Conservation (phyloP, 129 eudicot genomes). For the Helianthus annuus region HanXRQr2.0-SUNRISE NC_035449.2:40576741-40577240, state of each 20-base stretch:
- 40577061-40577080: constrained; percentile 61
- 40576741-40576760: too few species aligned
- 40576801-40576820: too few species aligned
- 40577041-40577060: constrained; percentile 81
- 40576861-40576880: too few species aligned
- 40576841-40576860: too few species aligned
- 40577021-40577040: constrained; percentile 65
- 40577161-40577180: not conserved
- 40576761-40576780: too few species aligned
- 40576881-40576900: too few species aligned
- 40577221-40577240: constrained; percentile 83
- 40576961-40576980: too few species aligned
- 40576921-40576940: not conserved
- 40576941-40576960: constrained; percentile 11
- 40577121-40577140: not conserved
- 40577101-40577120: constrained; percentile 2
- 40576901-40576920: too few species aligned
- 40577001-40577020: constrained; percentile 75
- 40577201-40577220: constrained; percentile 98
- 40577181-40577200: constrained; percentile 49
- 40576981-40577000: constrained; percentile 62
- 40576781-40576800: too few species aligned
- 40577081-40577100: constrained; percentile 15
- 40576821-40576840: too few species aligned
- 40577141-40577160: not conserved